Evolutionary conservation across 352 stramenopile genomes (phyloP).

Genomic region (Elongisporangium undulatum): DNA sequence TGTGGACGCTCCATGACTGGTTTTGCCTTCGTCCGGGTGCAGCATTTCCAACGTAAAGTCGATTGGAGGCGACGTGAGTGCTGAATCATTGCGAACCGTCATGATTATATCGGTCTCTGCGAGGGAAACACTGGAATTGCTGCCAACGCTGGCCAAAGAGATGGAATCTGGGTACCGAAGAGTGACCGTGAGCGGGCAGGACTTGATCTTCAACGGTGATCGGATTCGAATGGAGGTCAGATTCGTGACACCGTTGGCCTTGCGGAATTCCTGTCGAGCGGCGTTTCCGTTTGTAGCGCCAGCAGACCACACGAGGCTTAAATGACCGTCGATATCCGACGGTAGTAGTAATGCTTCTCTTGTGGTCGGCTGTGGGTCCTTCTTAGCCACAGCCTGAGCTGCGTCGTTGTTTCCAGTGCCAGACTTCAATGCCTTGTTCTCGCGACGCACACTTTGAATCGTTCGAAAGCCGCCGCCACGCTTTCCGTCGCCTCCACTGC

Average conservation of each 20-base stretch:
- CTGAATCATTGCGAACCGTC: constrained; percentile 67
- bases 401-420: constrained; percentile 4
- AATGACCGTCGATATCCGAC: constrained; percentile 50
- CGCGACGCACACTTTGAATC: constrained; percentile 81
- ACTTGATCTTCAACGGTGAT: constrained; percentile 30
- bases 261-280: constrained; percentile 10
- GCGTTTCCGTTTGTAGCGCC: constrained; percentile 15
- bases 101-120: constrained; percentile 69
- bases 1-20: constrained; percentile 6
- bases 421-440: constrained; percentile 75
- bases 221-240: constrained; percentile 58
- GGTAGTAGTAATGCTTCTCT: constrained; percentile 46
- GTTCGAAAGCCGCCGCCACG: constrained; percentile 61
- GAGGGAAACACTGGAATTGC: constrained; percentile 25
- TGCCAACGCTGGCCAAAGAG: constrained; percentile 14
- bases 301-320: constrained; percentile 68
- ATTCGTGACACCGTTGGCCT: constrained; percentile 57
- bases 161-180: constrained; percentile 47
- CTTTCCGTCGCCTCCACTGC: constrained; percentile 18
- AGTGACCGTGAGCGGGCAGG: constrained; percentile 68
- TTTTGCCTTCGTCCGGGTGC: constrained; percentile 60
- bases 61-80: constrained; percentile 41
- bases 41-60: constrained; percentile 81
- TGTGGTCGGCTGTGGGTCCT: constrained; percentile 51
- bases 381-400: constrained; percentile 4